phyloP scores from a whole-genome alignment of 805 yeast species.

The Lipomyces chichibuensis region DNA sequence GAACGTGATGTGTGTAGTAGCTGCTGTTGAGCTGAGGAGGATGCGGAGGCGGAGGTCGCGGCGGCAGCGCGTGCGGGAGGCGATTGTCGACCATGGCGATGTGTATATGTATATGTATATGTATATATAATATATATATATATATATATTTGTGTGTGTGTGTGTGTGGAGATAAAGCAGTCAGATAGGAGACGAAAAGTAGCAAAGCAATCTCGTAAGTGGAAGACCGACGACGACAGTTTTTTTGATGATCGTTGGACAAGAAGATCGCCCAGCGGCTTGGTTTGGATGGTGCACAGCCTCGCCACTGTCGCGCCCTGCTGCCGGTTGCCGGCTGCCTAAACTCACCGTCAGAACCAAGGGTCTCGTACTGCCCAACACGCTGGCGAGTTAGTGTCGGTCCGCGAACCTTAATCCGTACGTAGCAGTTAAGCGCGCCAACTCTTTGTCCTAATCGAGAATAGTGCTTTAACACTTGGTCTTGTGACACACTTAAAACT shows the following conservation, averaged over 20 bases:
- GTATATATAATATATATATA: too few species aligned
- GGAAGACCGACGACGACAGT: too few species aligned
- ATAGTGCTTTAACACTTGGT: not conserved
- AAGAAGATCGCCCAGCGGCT: too few species aligned
- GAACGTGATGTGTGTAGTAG: constrained; percentile 8
- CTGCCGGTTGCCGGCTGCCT: not conserved
- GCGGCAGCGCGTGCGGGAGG: not conserved
- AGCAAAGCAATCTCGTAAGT: not conserved
- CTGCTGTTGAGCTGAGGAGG: constrained; percentile 3
- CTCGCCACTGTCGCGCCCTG: not conserved
- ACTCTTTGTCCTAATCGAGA: not conserved
- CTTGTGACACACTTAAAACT: not conserved
- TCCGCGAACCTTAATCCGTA: not conserved
- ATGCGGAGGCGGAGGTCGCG: not conserved
- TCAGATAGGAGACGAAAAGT: not conserved
- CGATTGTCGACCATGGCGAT: not conserved
- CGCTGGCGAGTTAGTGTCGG: not conserved
- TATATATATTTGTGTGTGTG: too few species aligned
- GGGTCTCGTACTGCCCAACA: not conserved
- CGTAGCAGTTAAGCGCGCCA: too few species aligned
- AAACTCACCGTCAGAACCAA: not conserved
- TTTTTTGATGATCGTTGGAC: too few species aligned
- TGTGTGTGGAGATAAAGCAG: not conserved
- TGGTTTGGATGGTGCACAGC: not conserved
- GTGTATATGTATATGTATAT: not conserved